Evolutionary conservation across 495 filamentous ascomycete genomes (phyloP).

Genomic region (Talaromyces ruber): DNA sequence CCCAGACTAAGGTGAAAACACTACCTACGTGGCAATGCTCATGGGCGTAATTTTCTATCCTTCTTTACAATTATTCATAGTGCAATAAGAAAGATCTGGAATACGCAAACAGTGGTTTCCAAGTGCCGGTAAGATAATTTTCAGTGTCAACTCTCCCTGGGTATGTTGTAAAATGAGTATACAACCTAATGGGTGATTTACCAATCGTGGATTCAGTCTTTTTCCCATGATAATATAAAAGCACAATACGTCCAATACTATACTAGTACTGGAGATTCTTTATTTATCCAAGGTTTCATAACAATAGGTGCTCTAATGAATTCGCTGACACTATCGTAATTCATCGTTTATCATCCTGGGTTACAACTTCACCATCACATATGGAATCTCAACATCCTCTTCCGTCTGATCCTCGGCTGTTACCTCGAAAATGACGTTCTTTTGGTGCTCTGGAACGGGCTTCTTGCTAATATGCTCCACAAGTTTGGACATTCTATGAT

Average conservation of each 20-base stretch:
- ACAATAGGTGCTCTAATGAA: not conserved
- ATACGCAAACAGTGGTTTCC: no score
- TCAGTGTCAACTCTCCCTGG: no score
- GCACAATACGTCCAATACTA: not conserved
- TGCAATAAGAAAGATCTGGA: no score
- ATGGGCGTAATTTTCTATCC: not conserved
- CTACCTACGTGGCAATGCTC: not conserved
- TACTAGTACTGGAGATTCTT: not conserved
- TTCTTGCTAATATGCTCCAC: constrained; percentile 88
- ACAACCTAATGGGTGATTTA: no score
- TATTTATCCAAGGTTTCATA: not conserved
- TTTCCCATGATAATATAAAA: not conserved
- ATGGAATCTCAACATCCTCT: constrained; percentile 96
- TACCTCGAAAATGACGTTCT: constrained; percentile 93
- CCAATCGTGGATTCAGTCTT: no score
- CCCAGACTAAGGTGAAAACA: not conserved
- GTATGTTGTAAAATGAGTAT: no score
- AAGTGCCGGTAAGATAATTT: no score
- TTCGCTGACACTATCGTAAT: not conserved
- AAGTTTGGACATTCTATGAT: constrained; percentile 67
- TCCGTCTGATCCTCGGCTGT: constrained; percentile 83
- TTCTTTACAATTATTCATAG: no score
- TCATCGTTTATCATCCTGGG: not conserved
- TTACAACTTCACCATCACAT: constrained; percentile 80
- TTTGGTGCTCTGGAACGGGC: constrained; percentile 81